These are phyloP conservation scores for Cruciata laevipes DNA, from an alignment of 257 asterid species.

Conservation along the genomic window DNA sequence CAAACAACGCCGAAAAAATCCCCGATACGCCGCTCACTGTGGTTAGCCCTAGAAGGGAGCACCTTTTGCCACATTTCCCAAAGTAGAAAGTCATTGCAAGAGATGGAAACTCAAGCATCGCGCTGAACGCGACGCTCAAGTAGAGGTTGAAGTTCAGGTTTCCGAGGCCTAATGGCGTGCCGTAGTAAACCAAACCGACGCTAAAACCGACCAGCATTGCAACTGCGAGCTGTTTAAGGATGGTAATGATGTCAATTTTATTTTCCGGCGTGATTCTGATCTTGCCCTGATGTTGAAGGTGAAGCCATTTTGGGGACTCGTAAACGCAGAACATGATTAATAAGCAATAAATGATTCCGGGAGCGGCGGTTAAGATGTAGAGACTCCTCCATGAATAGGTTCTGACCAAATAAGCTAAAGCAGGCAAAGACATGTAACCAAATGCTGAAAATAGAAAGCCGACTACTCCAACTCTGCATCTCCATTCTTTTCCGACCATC, in stretches of 20 bases:
- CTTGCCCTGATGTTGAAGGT: constrained; percentile 19
- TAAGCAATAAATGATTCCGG: constrained; percentile 26
- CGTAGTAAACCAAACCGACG: constrained; percentile 35
- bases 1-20: not conserved
- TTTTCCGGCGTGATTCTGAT: not conserved
- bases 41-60: constrained; percentile 20
- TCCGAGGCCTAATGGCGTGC: constrained; percentile 39
- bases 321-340: constrained; percentile 23
- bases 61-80: constrained; percentile 22
- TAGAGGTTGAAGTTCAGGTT: constrained; percentile 34
- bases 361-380: constrained; percentile 34
- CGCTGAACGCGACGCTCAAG: constrained; percentile 29
- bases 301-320: constrained; percentile 50
- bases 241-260: not conserved
- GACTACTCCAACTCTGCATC: constrained; percentile 31
- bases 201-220: constrained; percentile 26
- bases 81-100: constrained; percentile 15
- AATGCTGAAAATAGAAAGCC: constrained; percentile 32
- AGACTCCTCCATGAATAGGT: constrained; percentile 37
- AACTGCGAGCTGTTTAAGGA: constrained; percentile 11
- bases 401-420: constrained; percentile 27
- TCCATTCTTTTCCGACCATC: constrained; percentile 36
- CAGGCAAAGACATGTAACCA: constrained; percentile 45
- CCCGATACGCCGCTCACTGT: constrained; percentile 26
- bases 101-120: constrained; percentile 30